Evolutionary conservation across 208 protist genomes (phyloP).

Genomic region (Kentomonas sorsogonicus): DNA sequence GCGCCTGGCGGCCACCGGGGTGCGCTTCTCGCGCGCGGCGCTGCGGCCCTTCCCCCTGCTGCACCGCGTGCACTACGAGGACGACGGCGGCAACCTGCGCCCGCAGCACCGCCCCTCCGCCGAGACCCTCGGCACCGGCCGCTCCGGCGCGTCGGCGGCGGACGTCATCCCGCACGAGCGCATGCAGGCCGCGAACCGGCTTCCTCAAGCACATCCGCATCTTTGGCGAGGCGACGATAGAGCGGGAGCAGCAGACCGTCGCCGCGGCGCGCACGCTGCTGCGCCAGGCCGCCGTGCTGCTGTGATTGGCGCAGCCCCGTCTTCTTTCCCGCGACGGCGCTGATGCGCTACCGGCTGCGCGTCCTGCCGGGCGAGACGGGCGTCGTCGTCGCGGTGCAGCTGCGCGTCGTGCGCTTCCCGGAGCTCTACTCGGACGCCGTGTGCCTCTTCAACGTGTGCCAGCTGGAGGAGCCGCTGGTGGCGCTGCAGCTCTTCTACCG

Average conservation of each 20-base stretch:
- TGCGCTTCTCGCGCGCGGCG: conserved; percentile 26
- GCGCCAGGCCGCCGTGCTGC: conserved; percentile 32
- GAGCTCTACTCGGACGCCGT: conserved; percentile 19
- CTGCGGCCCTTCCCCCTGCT: conserved; percentile 58
- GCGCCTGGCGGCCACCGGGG: conserved; percentile 38
- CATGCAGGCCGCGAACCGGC: conserved; percentile 13
- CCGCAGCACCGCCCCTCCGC: background rate
- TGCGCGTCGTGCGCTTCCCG: conserved; percentile 16
- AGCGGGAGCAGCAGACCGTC: background rate
- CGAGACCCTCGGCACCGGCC: background rate
- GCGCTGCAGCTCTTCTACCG: conserved; percentile 32
- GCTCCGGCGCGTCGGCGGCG: conserved; percentile 20
- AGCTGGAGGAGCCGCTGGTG: conserved; percentile 51
- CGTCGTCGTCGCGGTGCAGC: conserved; percentile 15
- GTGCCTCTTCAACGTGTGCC: conserved; percentile 72
- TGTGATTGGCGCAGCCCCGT: conserved; percentile 26
- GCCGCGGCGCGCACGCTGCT: conserved; percentile 12
- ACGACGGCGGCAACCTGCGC: background rate
- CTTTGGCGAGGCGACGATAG: conserved; percentile 6
- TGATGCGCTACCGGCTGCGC: conserved; percentile 19
- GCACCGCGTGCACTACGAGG: conserved; percentile 14
- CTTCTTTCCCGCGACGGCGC: conserved; percentile 25
- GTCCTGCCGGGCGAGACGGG: conserved; percentile 23
- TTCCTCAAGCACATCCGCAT: conserved; percentile 19
- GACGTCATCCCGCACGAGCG: conserved; percentile 25